Conservation (phyloP, 2,329 filamentous ascomycete genomes). For the Dactylellina cionopaga region DNA sequence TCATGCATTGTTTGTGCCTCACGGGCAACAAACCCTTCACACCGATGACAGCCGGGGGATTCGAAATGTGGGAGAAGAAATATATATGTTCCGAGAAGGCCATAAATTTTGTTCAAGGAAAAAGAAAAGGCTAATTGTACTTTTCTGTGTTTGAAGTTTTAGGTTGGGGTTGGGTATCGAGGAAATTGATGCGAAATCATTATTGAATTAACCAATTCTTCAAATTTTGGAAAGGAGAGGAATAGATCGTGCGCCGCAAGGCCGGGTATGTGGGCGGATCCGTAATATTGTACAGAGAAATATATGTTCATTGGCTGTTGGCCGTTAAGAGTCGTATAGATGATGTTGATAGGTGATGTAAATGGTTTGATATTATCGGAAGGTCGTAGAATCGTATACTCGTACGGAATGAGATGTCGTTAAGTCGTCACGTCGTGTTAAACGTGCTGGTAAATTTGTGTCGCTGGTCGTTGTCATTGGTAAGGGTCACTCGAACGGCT, state of each 20-base stretch:
- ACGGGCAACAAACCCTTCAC: neutral
- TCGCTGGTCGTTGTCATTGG: conserved; percentile 19
- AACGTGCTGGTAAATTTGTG: neutral
- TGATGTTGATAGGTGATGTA: conserved; percentile 3
- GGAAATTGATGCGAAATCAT: conserved; percentile 14
- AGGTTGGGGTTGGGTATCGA: conserved; percentile 37
- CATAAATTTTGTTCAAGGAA: conserved; percentile 28
- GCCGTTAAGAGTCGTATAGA: conserved; percentile 14
- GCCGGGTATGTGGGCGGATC: conserved; percentile 46
- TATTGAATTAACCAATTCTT: conserved; percentile 50
- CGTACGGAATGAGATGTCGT: conserved; percentile 29
- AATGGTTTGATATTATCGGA: conserved; percentile 22
- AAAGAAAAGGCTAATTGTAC: conserved; percentile 13
- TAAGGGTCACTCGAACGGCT: conserved; percentile 43
- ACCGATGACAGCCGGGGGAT: conserved; percentile 14
- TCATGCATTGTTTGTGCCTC: conserved; percentile 20
- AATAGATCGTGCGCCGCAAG: conserved; percentile 30
- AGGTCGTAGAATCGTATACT: conserved; percentile 38
- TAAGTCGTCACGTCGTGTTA: conserved; percentile 43
- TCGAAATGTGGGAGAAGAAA: neutral
- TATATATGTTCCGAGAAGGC: conserved; percentile 13
- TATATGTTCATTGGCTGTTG: conserved; percentile 24
- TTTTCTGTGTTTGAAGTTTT: conserved; percentile 37
- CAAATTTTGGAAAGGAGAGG: conserved; percentile 9
- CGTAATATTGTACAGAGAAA: conserved; percentile 52